Evolutionary conservation across 805 yeast genomes (phyloP).

Genomic region (Blastobotrys americana): DNA sequence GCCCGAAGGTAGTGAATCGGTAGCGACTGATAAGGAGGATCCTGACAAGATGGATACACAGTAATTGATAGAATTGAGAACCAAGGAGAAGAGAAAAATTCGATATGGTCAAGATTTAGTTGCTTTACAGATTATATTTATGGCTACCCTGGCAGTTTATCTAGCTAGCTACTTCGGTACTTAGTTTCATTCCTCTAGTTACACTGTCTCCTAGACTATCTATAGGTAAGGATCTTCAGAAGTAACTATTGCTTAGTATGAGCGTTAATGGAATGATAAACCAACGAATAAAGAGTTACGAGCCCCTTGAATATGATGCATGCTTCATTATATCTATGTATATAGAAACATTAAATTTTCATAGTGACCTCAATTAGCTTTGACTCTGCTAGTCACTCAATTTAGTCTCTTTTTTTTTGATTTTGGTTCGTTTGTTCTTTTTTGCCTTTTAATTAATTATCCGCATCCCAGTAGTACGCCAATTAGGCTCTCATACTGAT

Average conservation of each 20-base stretch:
- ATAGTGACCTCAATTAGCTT: too few species aligned
- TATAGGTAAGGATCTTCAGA: too few species aligned
- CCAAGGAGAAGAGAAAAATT: too few species aligned
- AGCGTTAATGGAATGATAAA: background rate
- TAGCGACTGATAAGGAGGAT: constrained; percentile 7
- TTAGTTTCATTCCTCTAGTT: too few species aligned
- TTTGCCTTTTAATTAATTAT: background rate
- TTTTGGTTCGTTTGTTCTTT: constrained; percentile 4
- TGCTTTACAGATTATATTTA: too few species aligned
- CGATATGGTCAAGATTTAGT: too few species aligned
- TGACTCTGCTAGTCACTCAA: constrained; percentile 3
- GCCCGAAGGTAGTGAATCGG: too few species aligned
- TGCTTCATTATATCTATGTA: background rate
- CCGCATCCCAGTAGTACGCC: background rate
- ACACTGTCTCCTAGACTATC: too few species aligned
- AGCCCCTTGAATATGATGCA: background rate
- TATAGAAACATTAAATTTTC: background rate
- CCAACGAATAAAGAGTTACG: background rate
- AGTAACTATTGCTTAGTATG: too few species aligned
- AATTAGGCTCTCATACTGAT: constrained; percentile 24
- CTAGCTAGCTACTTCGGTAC: too few species aligned
- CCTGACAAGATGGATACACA: constrained; percentile 19
- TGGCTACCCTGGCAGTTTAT: too few species aligned
- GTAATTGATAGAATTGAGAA: too few species aligned
- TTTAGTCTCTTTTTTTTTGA: constrained; percentile 3